phyloP scores from a whole-genome alignment of 2,329 filamentous ascomycete species.

The Fusarium armeniacum region DNA sequence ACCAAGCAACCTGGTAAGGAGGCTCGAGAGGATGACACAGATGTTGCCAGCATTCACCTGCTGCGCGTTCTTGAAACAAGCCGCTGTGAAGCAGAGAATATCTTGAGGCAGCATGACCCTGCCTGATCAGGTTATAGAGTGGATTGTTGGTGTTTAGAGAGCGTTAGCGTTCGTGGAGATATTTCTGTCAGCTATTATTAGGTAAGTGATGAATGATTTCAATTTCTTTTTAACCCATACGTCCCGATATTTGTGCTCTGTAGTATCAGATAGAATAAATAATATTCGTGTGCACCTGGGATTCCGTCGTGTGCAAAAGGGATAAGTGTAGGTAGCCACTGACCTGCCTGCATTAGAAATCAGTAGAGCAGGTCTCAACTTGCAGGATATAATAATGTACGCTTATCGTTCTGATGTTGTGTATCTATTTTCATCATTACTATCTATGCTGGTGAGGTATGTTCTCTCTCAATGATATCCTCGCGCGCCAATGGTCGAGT shows the following conservation, averaged over 20 bases:
- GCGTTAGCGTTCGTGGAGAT: not conserved
- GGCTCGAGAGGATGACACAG: not conserved
- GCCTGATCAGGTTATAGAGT: not conserved
- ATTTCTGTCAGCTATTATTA: not conserved
- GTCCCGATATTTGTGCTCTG: not conserved
- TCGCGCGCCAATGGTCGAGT: slow-evolving; percentile 78
- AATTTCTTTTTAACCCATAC: too few relatives aligned
- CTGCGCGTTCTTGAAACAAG: not conserved
- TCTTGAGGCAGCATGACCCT: not conserved
- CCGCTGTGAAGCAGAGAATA: not conserved
- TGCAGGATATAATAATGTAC: not conserved
- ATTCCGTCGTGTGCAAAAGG: not conserved
- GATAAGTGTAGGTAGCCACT: not conserved
- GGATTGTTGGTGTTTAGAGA: not conserved
- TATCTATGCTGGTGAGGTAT: slow-evolving; percentile 54
- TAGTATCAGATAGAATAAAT: not conserved
- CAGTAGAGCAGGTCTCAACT: not conserved
- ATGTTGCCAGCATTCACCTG: not conserved
- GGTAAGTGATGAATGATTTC: not conserved
- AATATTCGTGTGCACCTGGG: not conserved
- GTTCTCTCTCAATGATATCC: slow-evolving; percentile 81
- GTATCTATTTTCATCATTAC: slow-evolving; percentile 11
- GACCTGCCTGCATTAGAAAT: not conserved
- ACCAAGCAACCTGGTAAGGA: not conserved
- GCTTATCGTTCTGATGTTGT: slow-evolving; percentile 3